phyloP scores from a whole-genome alignment of 257 asterid species.

The Solanum dulcamara region DNA sequence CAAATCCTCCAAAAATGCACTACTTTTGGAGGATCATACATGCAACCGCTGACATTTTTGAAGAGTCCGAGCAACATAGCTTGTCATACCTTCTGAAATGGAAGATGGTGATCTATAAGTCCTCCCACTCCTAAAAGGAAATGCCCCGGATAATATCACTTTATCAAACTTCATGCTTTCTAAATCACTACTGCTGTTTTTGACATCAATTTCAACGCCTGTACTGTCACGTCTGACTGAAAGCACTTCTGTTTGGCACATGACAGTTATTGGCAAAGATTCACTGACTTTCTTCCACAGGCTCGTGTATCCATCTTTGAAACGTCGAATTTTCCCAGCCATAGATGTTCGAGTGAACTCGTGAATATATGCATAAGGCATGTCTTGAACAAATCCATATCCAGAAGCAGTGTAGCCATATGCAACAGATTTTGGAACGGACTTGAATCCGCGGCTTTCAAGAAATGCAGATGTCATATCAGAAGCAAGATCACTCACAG shows the following conservation, averaged over 20 bases:
- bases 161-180: conserved; percentile 45
- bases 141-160: conserved; percentile 56
- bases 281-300: conserved; percentile 54
- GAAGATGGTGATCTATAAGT: conserved; percentile 43
- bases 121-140: conserved; percentile 49
- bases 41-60: neutral
- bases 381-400: conserved; percentile 71
- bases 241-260: conserved; percentile 55
- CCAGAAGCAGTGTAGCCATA: conserved; percentile 88
- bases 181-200: conserved; percentile 17
- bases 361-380: conserved; percentile 71
- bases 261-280: conserved; percentile 40
- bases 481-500: conserved; percentile 46
- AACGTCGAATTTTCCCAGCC: conserved; percentile 82
- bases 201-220: conserved; percentile 18
- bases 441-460: conserved; percentile 38
- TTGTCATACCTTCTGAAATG: conserved; percentile 20
- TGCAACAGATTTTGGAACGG: conserved; percentile 66
- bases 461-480: conserved; percentile 58
- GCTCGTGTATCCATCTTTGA: conserved; percentile 66
- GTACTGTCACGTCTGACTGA: conserved; percentile 34
- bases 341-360: conserved; percentile 76
- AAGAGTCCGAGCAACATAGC: neutral
- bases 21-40: neutral
- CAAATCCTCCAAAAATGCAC: neutral